phyloP scores from a whole-genome alignment of 1,284 basidiomycete species.

The Ganoderma lucidum region DNA sequence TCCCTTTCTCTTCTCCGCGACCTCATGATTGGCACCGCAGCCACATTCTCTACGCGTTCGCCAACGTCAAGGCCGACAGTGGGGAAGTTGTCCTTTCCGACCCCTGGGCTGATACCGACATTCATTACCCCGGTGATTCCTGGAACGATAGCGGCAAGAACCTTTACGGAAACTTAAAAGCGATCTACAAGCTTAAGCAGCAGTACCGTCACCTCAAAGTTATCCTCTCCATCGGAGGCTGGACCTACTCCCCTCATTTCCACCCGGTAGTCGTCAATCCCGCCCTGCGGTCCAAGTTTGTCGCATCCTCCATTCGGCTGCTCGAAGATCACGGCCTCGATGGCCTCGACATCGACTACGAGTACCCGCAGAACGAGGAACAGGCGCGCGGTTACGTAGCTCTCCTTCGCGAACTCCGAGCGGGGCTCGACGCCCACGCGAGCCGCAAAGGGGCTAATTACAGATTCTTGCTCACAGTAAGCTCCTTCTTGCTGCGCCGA shows the following conservation, averaged over 20 bases:
- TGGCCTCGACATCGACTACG: conserved; percentile 85
- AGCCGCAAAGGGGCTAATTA: conserved; percentile 63
- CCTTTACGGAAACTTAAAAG: conserved; percentile 95
- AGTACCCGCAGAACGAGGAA: conserved; percentile 77
- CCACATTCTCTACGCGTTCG: conserved; percentile 90
- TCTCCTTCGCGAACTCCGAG: conserved; percentile 74
- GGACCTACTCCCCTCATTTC: conserved; percentile 87
- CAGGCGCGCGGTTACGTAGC: conserved; percentile 80
- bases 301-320: conserved; percentile 77
- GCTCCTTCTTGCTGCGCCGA: conserved; percentile 36
- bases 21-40: conserved; percentile 45
- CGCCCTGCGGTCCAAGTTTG: conserved; percentile 75
- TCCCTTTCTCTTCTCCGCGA: conserved; percentile 5
- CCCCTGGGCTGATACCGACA: conserved; percentile 93
- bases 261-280: conserved; percentile 79
- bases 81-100: conserved; percentile 92
- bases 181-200: conserved; percentile 91
- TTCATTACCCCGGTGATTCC: conserved; percentile 85
- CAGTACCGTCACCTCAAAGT: conserved; percentile 86
- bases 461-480: conserved; percentile 79
- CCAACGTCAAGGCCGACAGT: conserved; percentile 81
- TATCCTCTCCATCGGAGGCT: conserved; percentile 89
- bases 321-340: conserved; percentile 79
- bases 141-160: conserved; percentile 90
- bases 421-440: conserved; percentile 74